Conservation (phyloP, 1,139 yeast species). For the Blastobotrys capitulatus region DNA sequence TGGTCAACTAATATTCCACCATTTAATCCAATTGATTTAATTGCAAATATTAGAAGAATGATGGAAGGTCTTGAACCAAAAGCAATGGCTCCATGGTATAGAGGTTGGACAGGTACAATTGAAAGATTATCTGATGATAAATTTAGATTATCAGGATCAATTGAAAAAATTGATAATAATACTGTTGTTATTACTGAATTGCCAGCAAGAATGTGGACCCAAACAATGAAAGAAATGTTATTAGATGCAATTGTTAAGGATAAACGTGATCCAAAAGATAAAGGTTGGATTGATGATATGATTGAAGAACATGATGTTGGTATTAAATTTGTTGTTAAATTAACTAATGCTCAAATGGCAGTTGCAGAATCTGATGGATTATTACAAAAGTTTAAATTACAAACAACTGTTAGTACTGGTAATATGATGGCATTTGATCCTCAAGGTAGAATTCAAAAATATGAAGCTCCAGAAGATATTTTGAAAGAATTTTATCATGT, state of each 20-base stretch:
- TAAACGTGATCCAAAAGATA: constrained; percentile 25
- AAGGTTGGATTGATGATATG: constrained; percentile 92
- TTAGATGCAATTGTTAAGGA: constrained; percentile 51
- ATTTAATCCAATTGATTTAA: constrained; percentile 81
- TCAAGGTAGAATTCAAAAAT: constrained; percentile 81
- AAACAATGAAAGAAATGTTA: constrained; percentile 79
- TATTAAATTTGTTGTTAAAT: constrained; percentile 70
- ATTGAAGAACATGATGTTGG: constrained; percentile 88
- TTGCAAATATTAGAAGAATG: constrained; percentile 61
- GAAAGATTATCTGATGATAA: constrained; percentile 56
- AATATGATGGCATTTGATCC: constrained; percentile 98
- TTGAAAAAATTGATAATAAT: constrained; percentile 73
- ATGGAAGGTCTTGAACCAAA: constrained; percentile 68
- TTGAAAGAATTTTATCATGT: constrained; percentile 78
- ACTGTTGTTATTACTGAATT: constrained; percentile 87
- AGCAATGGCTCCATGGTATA: constrained; percentile 89
- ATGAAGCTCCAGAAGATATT: constrained; percentile 70
- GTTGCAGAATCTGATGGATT: constrained; percentile 70
- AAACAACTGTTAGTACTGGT: constrained; percentile 59
- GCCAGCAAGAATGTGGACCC: constrained; percentile 92
- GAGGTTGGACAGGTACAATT: constrained; percentile 89
- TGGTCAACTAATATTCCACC: constrained; percentile 96
- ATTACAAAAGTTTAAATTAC: constrained; percentile 75
- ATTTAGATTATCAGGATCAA: constrained; percentile 70
- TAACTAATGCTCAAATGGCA: constrained; percentile 76